A percentile compares a stretch with the other conserved stretches of the same genome.
These are phyloP conservation scores for Coniferiporia weirii DNA, from an alignment of 1,284 basidiomycete species.

Conservation along the genomic window DNA sequence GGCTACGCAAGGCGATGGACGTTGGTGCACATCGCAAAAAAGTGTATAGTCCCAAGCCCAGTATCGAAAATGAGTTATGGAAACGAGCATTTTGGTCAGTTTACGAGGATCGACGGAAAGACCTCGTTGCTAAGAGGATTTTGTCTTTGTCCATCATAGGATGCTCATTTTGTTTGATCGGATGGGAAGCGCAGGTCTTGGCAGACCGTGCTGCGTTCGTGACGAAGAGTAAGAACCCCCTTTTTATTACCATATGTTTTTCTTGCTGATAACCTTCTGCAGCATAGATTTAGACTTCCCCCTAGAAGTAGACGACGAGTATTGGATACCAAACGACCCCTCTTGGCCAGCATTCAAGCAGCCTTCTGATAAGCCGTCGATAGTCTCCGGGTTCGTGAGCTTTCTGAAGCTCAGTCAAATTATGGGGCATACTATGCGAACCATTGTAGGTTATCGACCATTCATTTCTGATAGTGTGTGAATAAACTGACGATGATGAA, in stretches of 20 bases:
- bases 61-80: conserved; percentile 44
- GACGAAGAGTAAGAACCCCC: conserved; percentile 68
- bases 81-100: conserved; percentile 47
- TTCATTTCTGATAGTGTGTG: conserved; percentile 11
- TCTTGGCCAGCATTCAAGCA: conserved; percentile 49
- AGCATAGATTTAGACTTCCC: conserved; percentile 79
- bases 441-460: conserved; percentile 46
- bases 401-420: conserved; percentile 70
- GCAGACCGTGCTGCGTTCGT: conserved; percentile 63
- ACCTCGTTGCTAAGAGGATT: neutral
- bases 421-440: conserved; percentile 62
- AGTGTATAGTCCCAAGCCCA: conserved; percentile 27
- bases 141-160: neutral
- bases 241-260: neutral
- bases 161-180: conserved; percentile 53
- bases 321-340: conserved; percentile 60
- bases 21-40: conserved; percentile 40
- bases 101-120: too few relatives aligned
- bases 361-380: conserved; percentile 56
- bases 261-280: conserved; percentile 10
- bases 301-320: conserved; percentile 82
- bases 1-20: conserved; percentile 42
- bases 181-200: conserved; percentile 58
- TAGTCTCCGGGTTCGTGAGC: conserved; percentile 59
- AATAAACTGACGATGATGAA: conserved; percentile 26